Evolutionary conservation across 179 eudicot genomes (phyloP).

Genomic region (Heliamphora pulchella): DNA sequence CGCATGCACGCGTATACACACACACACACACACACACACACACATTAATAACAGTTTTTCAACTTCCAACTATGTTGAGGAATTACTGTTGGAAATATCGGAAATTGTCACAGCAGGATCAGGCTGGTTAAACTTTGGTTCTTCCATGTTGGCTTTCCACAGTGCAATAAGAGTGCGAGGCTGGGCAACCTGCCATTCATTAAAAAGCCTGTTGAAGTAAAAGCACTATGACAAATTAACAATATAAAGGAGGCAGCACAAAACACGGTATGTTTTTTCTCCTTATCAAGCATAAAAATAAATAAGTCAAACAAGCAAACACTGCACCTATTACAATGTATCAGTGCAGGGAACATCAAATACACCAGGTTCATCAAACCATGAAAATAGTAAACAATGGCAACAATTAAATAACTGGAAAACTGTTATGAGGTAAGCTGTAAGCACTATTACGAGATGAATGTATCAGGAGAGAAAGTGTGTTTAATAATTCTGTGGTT

Average conservation of each 20-base stretch:
- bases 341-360: too few species aligned
- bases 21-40: neutral
- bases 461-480: too few species aligned
- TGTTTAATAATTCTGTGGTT: neutral
- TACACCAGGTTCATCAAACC: neutral
- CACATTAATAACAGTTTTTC: neutral
- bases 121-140: constrained; percentile 55
- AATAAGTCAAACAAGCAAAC: neutral
- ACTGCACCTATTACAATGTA: neutral
- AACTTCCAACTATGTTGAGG: constrained; percentile 14
- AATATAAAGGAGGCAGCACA: neutral
- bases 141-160: constrained; percentile 91
- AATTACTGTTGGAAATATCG: constrained; percentile 64
- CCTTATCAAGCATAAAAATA: neutral
- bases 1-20: neutral
- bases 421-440: neutral
- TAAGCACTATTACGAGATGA: neutral
- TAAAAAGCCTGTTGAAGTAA: neutral
- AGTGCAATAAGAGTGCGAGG: constrained; percentile 71
- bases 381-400: neutral
- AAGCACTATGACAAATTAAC: neutral
- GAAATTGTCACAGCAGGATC: constrained; percentile 71
- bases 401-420: neutral
- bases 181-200: constrained; percentile 62
- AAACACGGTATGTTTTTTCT: neutral